Percentiles rank a stretch among this genome's conserved stretches.
These are phyloP conservation scores for Prunus dulcis DNA, from an alignment of 306 rosid genomes.

Conservation along the genomic window DNA sequence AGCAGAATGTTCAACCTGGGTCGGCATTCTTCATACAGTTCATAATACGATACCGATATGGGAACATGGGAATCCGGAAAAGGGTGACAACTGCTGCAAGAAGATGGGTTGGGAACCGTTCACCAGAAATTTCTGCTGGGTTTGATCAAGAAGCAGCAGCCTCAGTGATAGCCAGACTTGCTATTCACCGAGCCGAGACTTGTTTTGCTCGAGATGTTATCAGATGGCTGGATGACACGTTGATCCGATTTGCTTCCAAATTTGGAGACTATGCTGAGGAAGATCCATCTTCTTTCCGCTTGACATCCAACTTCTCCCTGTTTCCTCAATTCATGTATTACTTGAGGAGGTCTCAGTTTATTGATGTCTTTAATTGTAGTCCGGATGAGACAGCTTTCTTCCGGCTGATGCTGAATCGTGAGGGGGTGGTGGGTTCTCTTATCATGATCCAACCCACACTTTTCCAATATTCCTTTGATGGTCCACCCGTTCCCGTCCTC, in stretches of 20 bases:
- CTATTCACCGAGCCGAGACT: slow-evolving; percentile 72
- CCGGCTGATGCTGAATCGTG: slow-evolving; percentile 77
- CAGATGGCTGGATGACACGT: slow-evolving; percentile 82
- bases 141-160: slow-evolving; percentile 97
- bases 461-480: slow-evolving; percentile 77
- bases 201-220: slow-evolving; percentile 78
- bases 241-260: slow-evolving; percentile 61
- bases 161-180: slow-evolving; percentile 81
- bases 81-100: slow-evolving; percentile 94
- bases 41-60: slow-evolving; percentile 67
- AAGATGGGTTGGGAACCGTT: slow-evolving; percentile 75
- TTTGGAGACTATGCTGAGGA: slow-evolving; percentile 85
- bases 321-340: slow-evolving; percentile 92
- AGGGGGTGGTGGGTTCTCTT: slow-evolving; percentile 83
- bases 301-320: slow-evolving; percentile 78
- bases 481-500: slow-evolving; percentile 84
- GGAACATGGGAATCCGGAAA: slow-evolving; percentile 57
- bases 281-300: slow-evolving; percentile 77
- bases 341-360: slow-evolving; percentile 83
- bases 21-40: slow-evolving; percentile 82
- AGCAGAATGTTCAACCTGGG: slow-evolving; percentile 59
- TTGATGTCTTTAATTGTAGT: slow-evolving; percentile 68
- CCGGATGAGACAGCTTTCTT: slow-evolving; percentile 93
- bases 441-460: slow-evolving; percentile 95
- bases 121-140: slow-evolving; percentile 77